These are phyloP conservation scores for Fusarium anguioides DNA, from an alignment of 2,329 filamentous ascomycete species.

Conservation along the genomic window DNA sequence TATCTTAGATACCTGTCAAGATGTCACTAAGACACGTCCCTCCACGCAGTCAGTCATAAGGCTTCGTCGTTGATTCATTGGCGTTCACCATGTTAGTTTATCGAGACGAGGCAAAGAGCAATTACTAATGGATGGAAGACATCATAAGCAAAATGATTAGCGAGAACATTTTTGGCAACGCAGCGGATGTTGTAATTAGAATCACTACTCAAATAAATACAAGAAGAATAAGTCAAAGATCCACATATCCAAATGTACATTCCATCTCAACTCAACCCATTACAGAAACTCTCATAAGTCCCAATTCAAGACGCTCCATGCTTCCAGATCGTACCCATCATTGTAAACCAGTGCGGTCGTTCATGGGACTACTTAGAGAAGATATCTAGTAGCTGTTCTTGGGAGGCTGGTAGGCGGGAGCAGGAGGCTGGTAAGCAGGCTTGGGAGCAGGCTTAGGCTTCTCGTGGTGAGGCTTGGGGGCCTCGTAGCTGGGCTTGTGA, in stretches of 20 bases:
- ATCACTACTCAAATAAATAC: constrained; percentile 6
- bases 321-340: neutral
- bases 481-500: neutral
- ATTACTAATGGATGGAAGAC: too few relatives aligned
- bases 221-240: constrained; percentile 10
- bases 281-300: neutral
- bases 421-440: neutral
- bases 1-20: too few relatives aligned
- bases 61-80: too few relatives aligned
- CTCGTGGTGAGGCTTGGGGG: neutral
- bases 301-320: neutral
- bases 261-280: neutral
- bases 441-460: neutral
- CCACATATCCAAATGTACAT: neutral
- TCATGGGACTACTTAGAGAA: neutral
- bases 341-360: neutral
- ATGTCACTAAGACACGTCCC: too few relatives aligned
- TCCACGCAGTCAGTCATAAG: too few relatives aligned
- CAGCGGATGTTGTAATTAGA: constrained; percentile 10
- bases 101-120: too few relatives aligned
- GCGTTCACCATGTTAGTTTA: too few relatives aligned
- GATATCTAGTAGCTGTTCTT: constrained; percentile 3
- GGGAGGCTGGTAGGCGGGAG: neutral
- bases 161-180: neutral
- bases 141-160: too few relatives aligned